phyloP scores from a whole-genome alignment of 2,329 filamentous ascomycete genomes.

The Aspergillus niger region DNA sequence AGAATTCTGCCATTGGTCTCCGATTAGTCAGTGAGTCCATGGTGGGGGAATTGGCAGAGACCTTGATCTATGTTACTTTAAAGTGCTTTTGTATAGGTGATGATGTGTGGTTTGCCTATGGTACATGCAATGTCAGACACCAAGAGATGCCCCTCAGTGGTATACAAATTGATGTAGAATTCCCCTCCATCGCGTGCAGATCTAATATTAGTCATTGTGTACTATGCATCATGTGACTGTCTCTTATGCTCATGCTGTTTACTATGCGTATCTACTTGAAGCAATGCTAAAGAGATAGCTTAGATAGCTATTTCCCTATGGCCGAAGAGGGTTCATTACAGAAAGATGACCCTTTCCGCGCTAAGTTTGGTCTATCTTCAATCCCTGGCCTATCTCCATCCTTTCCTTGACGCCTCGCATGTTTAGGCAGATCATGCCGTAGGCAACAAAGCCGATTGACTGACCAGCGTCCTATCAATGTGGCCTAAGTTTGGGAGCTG shows the following conservation, averaged over 20 bases:
- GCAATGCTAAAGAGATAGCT: no score
- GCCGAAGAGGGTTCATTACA: no score
- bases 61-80: background rate
- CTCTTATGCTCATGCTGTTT: no score
- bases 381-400: background rate
- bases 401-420: background rate
- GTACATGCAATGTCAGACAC: background rate
- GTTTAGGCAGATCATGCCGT: background rate
- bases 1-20: constrained; percentile 6
- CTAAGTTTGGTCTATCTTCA: background rate
- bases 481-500: background rate
- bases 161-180: background rate
- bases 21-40: background rate
- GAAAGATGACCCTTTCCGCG: background rate
- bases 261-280: no score
- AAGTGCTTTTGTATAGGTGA: background rate
- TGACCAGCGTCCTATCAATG: background rate
- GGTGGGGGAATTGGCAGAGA: background rate
- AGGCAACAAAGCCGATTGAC: background rate
- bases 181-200: background rate
- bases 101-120: background rate
- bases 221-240: no score
- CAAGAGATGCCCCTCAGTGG: background rate
- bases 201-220: no score
- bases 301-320: no score